A percentile compares a stretch with the other conserved stretches of the same genome.
phyloP scores from a whole-genome alignment of 192 early-diverging fungal genomes.

The Hyaloraphidium curvatum region DNA sequence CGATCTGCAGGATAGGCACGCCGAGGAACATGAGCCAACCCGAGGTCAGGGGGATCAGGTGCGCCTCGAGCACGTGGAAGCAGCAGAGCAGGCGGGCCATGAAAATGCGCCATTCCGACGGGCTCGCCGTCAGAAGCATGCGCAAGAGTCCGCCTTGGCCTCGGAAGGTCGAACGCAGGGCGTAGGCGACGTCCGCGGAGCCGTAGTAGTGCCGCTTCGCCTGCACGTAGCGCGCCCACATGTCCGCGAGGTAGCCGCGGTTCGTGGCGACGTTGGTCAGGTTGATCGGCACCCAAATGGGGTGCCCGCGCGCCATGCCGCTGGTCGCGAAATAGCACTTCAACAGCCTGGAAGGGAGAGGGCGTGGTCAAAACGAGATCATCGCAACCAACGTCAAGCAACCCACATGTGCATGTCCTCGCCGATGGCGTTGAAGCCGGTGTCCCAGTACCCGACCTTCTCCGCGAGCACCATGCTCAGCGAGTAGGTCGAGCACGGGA shows the following conservation, averaged over 20 bases:
- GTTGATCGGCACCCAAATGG: conserved; percentile 55
- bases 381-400: too few species aligned
- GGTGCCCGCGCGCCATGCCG: conserved; percentile 38
- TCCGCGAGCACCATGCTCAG: conserved; percentile 51
- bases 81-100: conserved; percentile 14
- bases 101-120: conserved; percentile 8
- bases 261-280: conserved; percentile 27
- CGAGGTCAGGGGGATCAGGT: conserved; percentile 26
- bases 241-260: conserved; percentile 17
- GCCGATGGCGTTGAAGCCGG: conserved; percentile 53
- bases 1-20: conserved; percentile 22
- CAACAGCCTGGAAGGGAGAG: too few species aligned
- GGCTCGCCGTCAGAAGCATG: not conserved
- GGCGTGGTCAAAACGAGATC: too few species aligned
- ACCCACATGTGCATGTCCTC: conserved; percentile 77
- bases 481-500: conserved; percentile 61
- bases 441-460: conserved; percentile 56
- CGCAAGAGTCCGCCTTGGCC: not conserved
- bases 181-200: conserved; percentile 45
- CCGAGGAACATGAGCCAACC: conserved; percentile 30
- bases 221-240: conserved; percentile 43
- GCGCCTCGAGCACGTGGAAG: conserved; percentile 26
- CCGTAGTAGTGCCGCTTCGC: conserved; percentile 56
- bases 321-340: conserved; percentile 57
- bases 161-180: conserved; percentile 9